These are phyloP conservation scores for Ploettnerulaceae sp. DNA, from an alignment of 2,329 filamentous ascomycete species.

Conservation along the genomic window DNA sequence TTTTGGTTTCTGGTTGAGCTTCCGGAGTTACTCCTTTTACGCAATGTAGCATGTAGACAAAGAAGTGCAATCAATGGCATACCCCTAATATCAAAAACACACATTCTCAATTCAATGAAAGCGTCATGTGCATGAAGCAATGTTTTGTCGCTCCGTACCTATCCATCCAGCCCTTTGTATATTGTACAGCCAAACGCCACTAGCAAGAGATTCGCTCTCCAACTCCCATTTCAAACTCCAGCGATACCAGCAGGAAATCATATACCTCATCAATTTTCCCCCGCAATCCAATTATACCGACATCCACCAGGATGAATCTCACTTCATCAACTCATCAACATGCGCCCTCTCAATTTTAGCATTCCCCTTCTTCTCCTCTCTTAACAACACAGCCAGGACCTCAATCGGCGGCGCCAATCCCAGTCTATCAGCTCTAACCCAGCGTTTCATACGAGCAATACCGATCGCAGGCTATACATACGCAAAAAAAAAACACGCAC, in stretches of 20 bases:
- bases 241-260: constrained; percentile 2
- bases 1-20: constrained; percentile 9
- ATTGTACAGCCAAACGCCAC: constrained; percentile 5
- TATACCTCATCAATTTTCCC: neutral
- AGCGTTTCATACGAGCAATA: constrained; percentile 73
- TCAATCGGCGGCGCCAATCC: constrained; percentile 84
- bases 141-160: constrained; percentile 2
- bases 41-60: constrained; percentile 23
- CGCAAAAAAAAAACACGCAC: no score
- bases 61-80: constrained; percentile 22
- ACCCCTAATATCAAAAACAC: constrained; percentile 14
- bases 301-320: constrained; percentile 36
- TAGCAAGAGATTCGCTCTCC: neutral
- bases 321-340: constrained; percentile 62
- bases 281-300: constrained; percentile 2
- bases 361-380: constrained; percentile 57
- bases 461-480: constrained; percentile 74
- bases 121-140: neutral
- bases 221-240: constrained; percentile 4
- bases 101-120: no score
- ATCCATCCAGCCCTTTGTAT: neutral
- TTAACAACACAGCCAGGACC: constrained; percentile 78
- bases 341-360: constrained; percentile 60
- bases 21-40: constrained; percentile 21
- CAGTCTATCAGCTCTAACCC: constrained; percentile 80